phyloP scores from a whole-genome alignment of 257 asterid genomes.

The Fraxinus americana region DNA sequence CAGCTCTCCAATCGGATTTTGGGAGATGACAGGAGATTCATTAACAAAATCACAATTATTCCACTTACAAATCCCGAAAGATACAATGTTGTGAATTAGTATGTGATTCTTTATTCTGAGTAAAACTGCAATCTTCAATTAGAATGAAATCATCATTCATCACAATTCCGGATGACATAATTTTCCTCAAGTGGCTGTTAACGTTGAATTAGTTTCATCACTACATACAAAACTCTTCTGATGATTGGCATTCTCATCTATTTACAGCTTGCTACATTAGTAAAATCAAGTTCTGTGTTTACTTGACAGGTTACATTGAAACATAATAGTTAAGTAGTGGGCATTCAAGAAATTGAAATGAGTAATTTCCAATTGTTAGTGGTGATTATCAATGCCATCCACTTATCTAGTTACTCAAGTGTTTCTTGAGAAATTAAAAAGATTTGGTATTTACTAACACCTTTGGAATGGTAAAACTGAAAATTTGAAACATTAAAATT shows the following conservation, averaged over 20 bases:
- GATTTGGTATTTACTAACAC: background rate
- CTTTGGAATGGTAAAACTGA: background rate
- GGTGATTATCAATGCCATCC: background rate
- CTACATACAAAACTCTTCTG: background rate
- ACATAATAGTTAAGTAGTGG: background rate
- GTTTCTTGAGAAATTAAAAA: background rate
- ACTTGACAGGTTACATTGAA: too few species aligned
- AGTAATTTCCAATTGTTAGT: background rate
- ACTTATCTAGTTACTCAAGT: background rate
- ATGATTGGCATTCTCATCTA: background rate
- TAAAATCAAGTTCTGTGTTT: background rate
- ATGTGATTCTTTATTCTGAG: background rate
- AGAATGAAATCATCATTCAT: background rate
- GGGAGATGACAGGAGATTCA: background rate
- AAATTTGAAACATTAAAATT: too few species aligned
- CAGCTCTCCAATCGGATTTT: too few species aligned
- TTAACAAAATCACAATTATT: background rate
- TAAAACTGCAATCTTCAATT: background rate
- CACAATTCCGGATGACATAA: background rate
- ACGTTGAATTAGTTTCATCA: background rate
- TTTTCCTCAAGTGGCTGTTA: background rate
- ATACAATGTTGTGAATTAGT: background rate
- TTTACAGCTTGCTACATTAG: background rate
- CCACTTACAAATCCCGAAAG: background rate
- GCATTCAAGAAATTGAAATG: background rate